Evolutionary conservation across 768 basidiomycete species (phyloP).

Genomic region (Suillus cothurnatus): DNA sequence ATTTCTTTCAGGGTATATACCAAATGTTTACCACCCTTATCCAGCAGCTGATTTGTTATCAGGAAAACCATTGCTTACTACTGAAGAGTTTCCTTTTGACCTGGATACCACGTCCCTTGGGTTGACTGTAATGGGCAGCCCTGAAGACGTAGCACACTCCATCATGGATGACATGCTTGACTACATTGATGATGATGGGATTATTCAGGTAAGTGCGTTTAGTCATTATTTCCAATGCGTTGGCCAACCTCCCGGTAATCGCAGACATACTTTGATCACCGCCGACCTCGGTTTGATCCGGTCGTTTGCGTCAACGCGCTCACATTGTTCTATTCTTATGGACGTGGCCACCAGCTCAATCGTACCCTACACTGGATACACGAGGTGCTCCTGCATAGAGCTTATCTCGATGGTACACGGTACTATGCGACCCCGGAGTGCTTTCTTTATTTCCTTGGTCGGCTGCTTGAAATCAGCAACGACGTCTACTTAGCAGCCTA

Average conservation of each 20-base stretch:
- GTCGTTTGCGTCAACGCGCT: conserved; percentile 56
- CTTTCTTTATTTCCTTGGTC: conserved; percentile 53
- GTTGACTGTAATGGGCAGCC: conserved; percentile 42
- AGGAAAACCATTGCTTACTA: conserved; percentile 47
- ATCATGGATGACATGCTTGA: conserved; percentile 62
- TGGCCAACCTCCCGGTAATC: conserved; percentile 1
- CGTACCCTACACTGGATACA: conserved; percentile 50
- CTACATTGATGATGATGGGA: conserved; percentile 52
- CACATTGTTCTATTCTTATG: conserved; percentile 50
- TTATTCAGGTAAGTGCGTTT: conserved; percentile 43
- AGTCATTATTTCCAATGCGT: background rate
- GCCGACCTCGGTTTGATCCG: conserved; percentile 54
- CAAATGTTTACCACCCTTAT: background rate
- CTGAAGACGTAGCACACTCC: conserved; percentile 36
- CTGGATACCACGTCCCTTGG: conserved; percentile 61
- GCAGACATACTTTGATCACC: conserved; percentile 56
- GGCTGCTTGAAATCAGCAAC: conserved; percentile 40
- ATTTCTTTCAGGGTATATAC: conserved; percentile 52
- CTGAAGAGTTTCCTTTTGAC: conserved; percentile 53
- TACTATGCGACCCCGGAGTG: conserved; percentile 56
- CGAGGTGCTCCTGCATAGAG: conserved; percentile 51
- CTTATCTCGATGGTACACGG: conserved; percentile 55
- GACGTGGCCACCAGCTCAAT: conserved; percentile 47
- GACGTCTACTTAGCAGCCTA: conserved; percentile 38
- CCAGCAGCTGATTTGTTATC: background rate